phyloP scores from a whole-genome alignment of 2,329 filamentous ascomycete species.

The Fonsecaea erecta region DNA sequence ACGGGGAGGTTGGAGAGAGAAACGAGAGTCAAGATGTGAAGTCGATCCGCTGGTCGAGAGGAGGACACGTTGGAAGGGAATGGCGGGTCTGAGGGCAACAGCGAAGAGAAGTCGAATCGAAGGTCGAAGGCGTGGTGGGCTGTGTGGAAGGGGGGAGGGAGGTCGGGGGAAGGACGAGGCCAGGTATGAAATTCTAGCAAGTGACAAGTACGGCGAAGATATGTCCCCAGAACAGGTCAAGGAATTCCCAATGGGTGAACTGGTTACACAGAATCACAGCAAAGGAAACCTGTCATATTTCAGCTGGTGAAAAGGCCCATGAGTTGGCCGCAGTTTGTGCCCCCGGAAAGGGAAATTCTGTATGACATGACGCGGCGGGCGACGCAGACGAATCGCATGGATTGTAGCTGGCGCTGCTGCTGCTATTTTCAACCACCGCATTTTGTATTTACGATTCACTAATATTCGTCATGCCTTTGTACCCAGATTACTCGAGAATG shows the following conservation, averaged over 20 bases:
- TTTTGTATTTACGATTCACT: background rate
- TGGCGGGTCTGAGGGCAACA: background rate
- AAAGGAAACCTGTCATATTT: background rate
- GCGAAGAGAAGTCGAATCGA: constrained; percentile 3
- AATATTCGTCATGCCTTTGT: too few species aligned
- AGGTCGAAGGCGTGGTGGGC: constrained; percentile 7
- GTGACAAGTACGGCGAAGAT: background rate
- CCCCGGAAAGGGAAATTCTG: constrained; percentile 2
- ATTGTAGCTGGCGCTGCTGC: background rate
- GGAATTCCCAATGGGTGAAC: background rate
- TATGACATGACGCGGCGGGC: constrained; percentile 20
- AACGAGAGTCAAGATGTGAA: background rate
- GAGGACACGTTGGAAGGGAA: background rate
- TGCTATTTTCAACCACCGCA: constrained; percentile 1
- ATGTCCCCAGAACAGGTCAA: background rate
- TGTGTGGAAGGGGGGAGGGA: constrained; percentile 6
- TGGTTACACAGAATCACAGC: background rate
- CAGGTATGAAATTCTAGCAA: constrained; percentile 4
- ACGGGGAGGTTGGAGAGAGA: background rate
- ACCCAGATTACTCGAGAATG: too few species aligned
- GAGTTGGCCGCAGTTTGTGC: background rate
- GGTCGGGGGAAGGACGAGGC: constrained; percentile 4
- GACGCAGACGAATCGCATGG: background rate
- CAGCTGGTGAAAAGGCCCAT: background rate
- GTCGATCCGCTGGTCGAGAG: background rate